phyloP scores from a whole-genome alignment of 2,329 filamentous ascomycete species.

The Fusarium secorum region DNA sequence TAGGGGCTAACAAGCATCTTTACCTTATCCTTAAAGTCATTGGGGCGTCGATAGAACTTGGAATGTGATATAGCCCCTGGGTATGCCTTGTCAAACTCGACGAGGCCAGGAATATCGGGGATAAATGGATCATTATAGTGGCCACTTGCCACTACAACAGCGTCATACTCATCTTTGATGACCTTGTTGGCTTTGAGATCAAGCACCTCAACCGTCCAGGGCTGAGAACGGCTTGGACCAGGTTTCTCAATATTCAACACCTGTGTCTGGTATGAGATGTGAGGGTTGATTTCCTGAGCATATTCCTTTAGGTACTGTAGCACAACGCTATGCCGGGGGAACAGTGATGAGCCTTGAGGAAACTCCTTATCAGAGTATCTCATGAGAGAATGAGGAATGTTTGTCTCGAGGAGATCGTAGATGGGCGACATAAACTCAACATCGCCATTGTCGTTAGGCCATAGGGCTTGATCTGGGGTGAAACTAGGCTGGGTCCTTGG shows the following conservation, averaged over 20 bases:
- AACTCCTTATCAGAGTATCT: constrained; percentile 70
- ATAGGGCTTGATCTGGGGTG: constrained; percentile 54
- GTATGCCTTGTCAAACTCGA: constrained; percentile 58
- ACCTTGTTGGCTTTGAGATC: constrained; percentile 42
- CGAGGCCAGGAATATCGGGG: constrained; percentile 64
- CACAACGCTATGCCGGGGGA: constrained; percentile 71
- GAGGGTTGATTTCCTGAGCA: constrained; percentile 63
- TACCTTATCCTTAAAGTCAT: constrained; percentile 46
- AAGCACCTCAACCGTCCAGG: constrained; percentile 56
- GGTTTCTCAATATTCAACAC: constrained; percentile 56
- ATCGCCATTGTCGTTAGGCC: constrained; percentile 34
- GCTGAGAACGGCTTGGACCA: background rate
- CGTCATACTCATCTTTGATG: constrained; percentile 59
- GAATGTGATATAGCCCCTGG: constrained; percentile 66
- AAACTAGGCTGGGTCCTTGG: constrained; percentile 44
- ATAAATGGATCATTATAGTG: constrained; percentile 69
- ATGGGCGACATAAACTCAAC: constrained; percentile 73
- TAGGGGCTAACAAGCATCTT: background rate
- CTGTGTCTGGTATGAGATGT: constrained; percentile 69
- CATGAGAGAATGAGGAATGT: constrained; percentile 78
- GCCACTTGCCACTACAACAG: constrained; percentile 68
- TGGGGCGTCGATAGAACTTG: constrained; percentile 68
- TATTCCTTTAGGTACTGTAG: constrained; percentile 72
- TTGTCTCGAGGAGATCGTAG: constrained; percentile 76
- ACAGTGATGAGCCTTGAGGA: constrained; percentile 65